Conservation (phyloP, 176 grass and related monocot species). For the Alloteropsis semialata region DNA sequence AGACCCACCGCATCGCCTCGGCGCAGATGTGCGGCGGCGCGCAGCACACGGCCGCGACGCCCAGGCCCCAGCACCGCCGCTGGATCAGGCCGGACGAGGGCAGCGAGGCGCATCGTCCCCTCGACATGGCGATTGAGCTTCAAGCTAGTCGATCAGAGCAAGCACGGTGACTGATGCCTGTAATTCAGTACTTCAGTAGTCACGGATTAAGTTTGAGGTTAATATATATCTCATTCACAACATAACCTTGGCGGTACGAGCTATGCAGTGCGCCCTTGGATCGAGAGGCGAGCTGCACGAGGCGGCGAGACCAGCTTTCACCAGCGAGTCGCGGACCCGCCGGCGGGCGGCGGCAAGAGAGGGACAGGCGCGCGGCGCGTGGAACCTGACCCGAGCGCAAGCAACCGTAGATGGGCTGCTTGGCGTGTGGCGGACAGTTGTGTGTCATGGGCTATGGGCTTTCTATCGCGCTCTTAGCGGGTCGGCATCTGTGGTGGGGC, state of each 20-base stretch:
- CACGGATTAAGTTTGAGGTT: too few species aligned
- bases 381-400: neutral
- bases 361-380: too few species aligned
- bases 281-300: neutral
- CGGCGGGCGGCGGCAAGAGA: too few species aligned
- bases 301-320: too few species aligned
- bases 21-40: conserved; percentile 5
- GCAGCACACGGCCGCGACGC: conserved; percentile 21
- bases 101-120: neutral
- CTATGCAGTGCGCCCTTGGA: neutral
- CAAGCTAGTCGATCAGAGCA: neutral
- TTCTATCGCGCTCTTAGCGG: neutral
- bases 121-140: neutral
- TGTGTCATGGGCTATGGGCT: neutral
- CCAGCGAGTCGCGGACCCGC: too few species aligned
- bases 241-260: neutral
- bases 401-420: neutral
- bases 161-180: too few species aligned
- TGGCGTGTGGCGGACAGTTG: neutral
- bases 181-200: too few species aligned
- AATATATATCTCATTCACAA: too few species aligned
- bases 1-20: conserved; percentile 41
- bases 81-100: too few species aligned
- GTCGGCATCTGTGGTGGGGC: neutral
- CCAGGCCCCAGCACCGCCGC: neutral